phyloP scores from a whole-genome alignment of 1,139 yeast species.

The Hemisphaericaspora subhashii region DNA sequence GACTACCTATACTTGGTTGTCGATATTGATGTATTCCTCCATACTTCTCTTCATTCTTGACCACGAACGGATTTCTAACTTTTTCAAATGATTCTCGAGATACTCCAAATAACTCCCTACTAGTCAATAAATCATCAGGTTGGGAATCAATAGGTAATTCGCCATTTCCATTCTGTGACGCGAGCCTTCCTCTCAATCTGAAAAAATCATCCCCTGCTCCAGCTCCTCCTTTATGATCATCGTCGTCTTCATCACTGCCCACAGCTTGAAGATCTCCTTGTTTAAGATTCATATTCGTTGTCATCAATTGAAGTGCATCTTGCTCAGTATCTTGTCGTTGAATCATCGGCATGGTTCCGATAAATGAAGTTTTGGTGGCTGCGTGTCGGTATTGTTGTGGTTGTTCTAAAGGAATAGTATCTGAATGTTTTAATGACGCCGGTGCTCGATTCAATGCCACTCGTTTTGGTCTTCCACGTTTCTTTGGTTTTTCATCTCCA shows the following conservation, averaged over 20 bases:
- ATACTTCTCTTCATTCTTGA: neutral
- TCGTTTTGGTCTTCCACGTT: conserved; percentile 51
- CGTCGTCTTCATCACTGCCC: conserved; percentile 33
- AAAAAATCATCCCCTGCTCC: conserved; percentile 9
- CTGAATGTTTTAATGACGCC: conserved; percentile 27
- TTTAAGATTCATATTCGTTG: conserved; percentile 35
- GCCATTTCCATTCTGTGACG: neutral
- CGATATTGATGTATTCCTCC: conserved; percentile 12
- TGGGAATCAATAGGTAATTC: conserved; percentile 14
- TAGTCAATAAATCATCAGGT: conserved; percentile 40
- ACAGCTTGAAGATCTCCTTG: conserved; percentile 42
- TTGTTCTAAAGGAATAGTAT: conserved; percentile 33
- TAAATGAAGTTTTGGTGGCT: conserved; percentile 13
- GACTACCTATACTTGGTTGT: conserved; percentile 18
- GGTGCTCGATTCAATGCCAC: conserved; percentile 28
- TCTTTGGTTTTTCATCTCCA: conserved; percentile 38
- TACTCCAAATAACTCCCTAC: conserved; percentile 46
- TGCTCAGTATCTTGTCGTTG: conserved; percentile 46
- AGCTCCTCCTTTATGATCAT: conserved; percentile 19
- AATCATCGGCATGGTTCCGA: conserved; percentile 23
- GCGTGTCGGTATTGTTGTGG: conserved; percentile 6
- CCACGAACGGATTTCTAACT: conserved; percentile 13
- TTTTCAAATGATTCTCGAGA: conserved; percentile 43
- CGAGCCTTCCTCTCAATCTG: conserved; percentile 5
- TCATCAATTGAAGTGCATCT: conserved; percentile 39